Conservation (phyloP, 75 land plant genomes). For the Pseudotsuga menziesii region DNA sequence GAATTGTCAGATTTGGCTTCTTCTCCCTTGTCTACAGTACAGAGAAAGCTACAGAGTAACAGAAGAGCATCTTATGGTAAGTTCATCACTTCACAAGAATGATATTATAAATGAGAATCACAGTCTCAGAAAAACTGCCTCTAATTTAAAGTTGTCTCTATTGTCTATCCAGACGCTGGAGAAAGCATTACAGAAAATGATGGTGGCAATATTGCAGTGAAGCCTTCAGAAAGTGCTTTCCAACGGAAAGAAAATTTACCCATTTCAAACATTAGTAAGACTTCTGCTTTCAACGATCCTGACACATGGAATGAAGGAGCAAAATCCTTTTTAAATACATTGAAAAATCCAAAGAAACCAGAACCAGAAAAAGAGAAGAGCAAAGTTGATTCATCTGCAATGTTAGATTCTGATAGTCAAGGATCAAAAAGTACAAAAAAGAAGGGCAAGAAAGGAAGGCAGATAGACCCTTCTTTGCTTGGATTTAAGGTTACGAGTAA, state of each 20-base stretch:
- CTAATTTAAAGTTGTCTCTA: neutral
- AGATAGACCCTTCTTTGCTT: slow-evolving; percentile 89
- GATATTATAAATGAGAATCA: neutral
- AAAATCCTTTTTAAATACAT: slow-evolving; percentile 51
- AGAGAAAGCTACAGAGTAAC: neutral
- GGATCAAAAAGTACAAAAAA: slow-evolving; percentile 57
- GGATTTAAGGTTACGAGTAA: slow-evolving; percentile 98
- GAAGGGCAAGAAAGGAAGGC: slow-evolving; percentile 94
- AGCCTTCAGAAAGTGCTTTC: neutral
- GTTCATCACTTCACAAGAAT: neutral
- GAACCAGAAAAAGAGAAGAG: slow-evolving; percentile 12
- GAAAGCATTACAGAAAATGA: neutral
- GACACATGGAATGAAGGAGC: slow-evolving; percentile 30
- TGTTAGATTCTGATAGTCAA: slow-evolving; percentile 20
- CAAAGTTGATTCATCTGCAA: slow-evolving; percentile 7
- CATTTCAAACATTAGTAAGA: slow-evolving; percentile 14
- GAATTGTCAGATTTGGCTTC: neutral
- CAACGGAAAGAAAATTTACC: slow-evolving; percentile 7
- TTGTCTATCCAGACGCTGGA: neutral
- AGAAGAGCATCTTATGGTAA: neutral
- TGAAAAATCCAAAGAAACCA: slow-evolving; percentile 43
- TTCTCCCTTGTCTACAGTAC: neutral
- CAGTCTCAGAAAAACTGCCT: neutral
- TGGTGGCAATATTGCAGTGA: neutral
- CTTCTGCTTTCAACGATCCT: slow-evolving; percentile 38